phyloP scores from a whole-genome alignment of 345 rosid species.

The Sisymbrium irio region DNA sequence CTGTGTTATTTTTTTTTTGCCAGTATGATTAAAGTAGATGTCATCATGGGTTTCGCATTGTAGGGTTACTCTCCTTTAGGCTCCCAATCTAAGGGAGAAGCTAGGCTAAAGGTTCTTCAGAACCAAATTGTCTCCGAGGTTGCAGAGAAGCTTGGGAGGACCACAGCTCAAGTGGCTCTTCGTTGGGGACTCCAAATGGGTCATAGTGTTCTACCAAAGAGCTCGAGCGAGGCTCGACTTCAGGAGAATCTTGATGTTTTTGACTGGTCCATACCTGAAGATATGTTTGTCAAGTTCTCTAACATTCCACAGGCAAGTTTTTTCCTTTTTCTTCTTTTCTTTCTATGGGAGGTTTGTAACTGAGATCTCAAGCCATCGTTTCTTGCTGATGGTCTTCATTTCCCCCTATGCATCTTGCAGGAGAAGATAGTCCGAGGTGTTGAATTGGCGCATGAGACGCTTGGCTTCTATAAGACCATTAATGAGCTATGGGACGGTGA shows the following conservation, averaged over 20 bases:
- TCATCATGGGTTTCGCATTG: not conserved
- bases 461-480: constrained; percentile 41
- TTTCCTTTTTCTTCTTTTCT: not conserved
- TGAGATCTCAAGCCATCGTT: not conserved
- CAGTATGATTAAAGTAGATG: not conserved
- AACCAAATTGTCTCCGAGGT: constrained; percentile 37
- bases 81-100: constrained; percentile 39
- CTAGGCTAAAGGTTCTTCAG: constrained; percentile 44
- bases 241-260: constrained; percentile 43
- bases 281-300: constrained; percentile 39
- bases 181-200: constrained; percentile 73
- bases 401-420: constrained; percentile 30
- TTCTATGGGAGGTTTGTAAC: not conserved
- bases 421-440: constrained; percentile 40
- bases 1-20: not conserved
- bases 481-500: constrained; percentile 59
- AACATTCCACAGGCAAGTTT: constrained; percentile 57
- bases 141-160: constrained; percentile 51
- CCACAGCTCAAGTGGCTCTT: constrained; percentile 58
- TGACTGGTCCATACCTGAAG: constrained; percentile 49
- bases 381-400: not conserved
- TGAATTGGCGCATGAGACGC: constrained; percentile 34
- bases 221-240: constrained; percentile 47
- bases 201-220: constrained; percentile 66
- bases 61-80: constrained; percentile 72